Conservation (phyloP, 169 alveolate species). For the Plasmodium malariae region DNA sequence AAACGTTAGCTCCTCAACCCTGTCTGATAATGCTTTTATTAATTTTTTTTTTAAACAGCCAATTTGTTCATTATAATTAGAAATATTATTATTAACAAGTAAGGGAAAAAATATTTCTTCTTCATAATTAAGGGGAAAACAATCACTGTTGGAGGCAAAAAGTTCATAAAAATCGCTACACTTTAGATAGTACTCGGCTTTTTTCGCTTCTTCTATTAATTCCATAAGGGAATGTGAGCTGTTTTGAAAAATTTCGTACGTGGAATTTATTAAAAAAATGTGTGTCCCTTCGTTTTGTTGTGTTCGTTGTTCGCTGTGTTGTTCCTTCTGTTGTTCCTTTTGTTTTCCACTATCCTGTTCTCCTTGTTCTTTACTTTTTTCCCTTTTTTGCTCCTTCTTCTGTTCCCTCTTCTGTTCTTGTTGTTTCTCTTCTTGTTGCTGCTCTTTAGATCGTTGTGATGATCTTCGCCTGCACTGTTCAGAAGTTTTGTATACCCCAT, state of each 20-base stretch:
- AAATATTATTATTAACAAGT: slow-evolving; percentile 7
- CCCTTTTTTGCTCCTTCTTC: not conserved
- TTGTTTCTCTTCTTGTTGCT: too few species aligned
- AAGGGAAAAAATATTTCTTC: slow-evolving; percentile 40
- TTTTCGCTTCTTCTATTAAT: slow-evolving; percentile 42
- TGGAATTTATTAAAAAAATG: slow-evolving; percentile 1
- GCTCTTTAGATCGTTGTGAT: too few species aligned
- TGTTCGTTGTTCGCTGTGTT: not conserved
- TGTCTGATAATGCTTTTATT: slow-evolving; percentile 15
- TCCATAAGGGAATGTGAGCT: not conserved
- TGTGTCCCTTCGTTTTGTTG: not conserved
- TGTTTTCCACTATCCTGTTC: not conserved
- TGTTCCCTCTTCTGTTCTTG: not conserved
- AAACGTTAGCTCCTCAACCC: slow-evolving; percentile 15
- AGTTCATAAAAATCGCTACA: not conserved
- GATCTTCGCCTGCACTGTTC: not conserved
- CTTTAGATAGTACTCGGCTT: slow-evolving; percentile 15
- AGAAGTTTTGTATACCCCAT: not conserved
- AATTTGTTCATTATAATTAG: slow-evolving; percentile 8
- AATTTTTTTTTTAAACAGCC: not conserved
- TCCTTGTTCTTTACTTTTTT: not conserved
- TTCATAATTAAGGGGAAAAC: slow-evolving; percentile 34
- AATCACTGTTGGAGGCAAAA: slow-evolving; percentile 8
- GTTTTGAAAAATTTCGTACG: slow-evolving; percentile 29
- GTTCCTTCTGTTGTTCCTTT: not conserved